Conservation (phyloP, 1,284 basidiomycete genomes). For the Trametes polyzona region DNA sequence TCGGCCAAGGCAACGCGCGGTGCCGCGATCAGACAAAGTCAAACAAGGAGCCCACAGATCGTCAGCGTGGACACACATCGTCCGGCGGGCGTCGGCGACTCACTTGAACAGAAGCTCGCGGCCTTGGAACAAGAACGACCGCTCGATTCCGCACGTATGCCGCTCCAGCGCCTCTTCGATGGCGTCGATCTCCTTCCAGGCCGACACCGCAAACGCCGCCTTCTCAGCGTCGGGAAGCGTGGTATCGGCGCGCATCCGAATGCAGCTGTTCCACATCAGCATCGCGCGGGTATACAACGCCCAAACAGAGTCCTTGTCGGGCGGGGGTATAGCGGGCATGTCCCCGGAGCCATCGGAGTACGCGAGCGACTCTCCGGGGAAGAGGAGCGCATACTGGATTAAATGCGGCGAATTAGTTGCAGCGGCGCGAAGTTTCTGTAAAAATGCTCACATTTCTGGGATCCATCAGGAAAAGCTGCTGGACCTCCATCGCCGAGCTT, state of each 20-base stretch:
- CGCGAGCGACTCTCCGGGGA: constrained; percentile 65
- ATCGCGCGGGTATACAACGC: constrained; percentile 69
- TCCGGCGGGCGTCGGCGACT: constrained; percentile 31
- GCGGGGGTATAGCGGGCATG: constrained; percentile 27
- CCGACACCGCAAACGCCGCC: constrained; percentile 62
- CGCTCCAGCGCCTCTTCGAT: constrained; percentile 65
- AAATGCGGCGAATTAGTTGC: too few species aligned
- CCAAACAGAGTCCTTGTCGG: constrained; percentile 70
- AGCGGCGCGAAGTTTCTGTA: background rate
- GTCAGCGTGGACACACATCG: background rate
- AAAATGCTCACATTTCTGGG: constrained; percentile 63
- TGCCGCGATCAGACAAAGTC: background rate
- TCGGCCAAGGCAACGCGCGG: background rate
- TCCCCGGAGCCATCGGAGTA: constrained; percentile 19
- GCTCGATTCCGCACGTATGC: constrained; percentile 69
- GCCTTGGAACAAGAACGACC: constrained; percentile 68
- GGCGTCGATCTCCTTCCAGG: constrained; percentile 70
- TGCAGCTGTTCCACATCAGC: constrained; percentile 73
- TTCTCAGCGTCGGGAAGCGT: constrained; percentile 50
- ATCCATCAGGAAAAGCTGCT: constrained; percentile 65
- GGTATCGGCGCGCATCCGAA: constrained; percentile 55
- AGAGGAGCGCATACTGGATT: constrained; percentile 71
- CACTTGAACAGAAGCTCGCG: constrained; percentile 79
- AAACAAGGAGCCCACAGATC: background rate
- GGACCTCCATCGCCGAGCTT: constrained; percentile 37